A percentile compares a stretch with the other conserved stretches of the same genome.
phyloP scores from a whole-genome alignment of 305 asterid genomes.

The Fraxinus velutina region DNA sequence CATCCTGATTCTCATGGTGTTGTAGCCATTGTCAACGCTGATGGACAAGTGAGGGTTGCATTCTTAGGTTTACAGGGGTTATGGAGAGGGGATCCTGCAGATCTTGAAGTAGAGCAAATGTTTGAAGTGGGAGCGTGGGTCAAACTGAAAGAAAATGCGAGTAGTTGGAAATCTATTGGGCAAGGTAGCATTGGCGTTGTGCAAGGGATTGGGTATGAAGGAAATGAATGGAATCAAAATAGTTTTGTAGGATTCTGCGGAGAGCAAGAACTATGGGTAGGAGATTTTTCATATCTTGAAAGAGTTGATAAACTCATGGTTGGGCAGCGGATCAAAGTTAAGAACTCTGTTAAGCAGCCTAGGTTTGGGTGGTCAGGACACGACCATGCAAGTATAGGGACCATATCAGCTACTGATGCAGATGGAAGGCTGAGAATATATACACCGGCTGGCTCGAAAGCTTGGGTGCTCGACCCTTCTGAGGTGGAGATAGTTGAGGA shows the following conservation, averaged over 20 bases:
- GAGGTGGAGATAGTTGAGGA: constrained; percentile 77
- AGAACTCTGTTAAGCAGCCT: constrained; percentile 57
- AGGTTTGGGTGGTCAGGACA: constrained; percentile 94
- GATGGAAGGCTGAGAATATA: constrained; percentile 86
- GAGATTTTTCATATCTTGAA: constrained; percentile 48
- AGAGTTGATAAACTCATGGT: constrained; percentile 43
- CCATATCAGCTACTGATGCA: constrained; percentile 73
- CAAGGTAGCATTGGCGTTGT: constrained; percentile 90
- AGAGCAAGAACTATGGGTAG: constrained; percentile 81
- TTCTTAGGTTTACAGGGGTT: constrained; percentile 63
- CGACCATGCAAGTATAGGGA: constrained; percentile 62
- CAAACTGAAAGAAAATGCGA: constrained; percentile 44
- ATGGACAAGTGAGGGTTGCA: constrained; percentile 75
- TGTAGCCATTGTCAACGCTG: constrained; percentile 61
- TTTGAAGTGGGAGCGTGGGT: constrained; percentile 91
- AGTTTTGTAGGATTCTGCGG: constrained; percentile 75
- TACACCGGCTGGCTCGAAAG: constrained; percentile 73
- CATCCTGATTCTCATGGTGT: constrained; percentile 64
- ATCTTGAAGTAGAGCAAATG: constrained; percentile 59
- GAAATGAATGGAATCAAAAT: constrained; percentile 58
- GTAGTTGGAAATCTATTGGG: constrained; percentile 64
- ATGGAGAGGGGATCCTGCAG: constrained; percentile 92
- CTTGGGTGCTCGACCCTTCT: constrained; percentile 86
- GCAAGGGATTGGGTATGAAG: constrained; percentile 70
- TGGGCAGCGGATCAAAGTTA: constrained; percentile 71